Base-by-base conservation (phyloP, 306 rosid species). In the Neltuma alba region DNA sequence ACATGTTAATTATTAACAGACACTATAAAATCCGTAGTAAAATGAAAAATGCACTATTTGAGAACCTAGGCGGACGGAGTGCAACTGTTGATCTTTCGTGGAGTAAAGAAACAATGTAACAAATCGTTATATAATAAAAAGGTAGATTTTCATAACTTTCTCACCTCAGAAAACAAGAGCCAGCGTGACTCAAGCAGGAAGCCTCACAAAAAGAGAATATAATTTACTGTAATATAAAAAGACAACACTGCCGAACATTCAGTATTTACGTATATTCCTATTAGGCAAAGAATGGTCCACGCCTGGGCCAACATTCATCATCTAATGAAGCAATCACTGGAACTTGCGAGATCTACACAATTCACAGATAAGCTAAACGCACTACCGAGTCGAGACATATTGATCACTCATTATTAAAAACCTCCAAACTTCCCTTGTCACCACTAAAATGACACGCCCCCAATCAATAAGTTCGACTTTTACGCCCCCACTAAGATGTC, bases 391-490 rank as follows among this genome's bases (percentile, higher is more conserved):
- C 5, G 10, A 66, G 68, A 79, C 9, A 27, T 40, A 47, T 9
- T 14, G 78, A 50, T 70, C 83, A 61, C 44, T 57, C 81, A 37
- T 44, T 13, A 68, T 23, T 38, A 23, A 21, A 23, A 21, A 67
- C 48, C 52, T 40, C 52, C 50, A 67, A 40, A 68, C 33, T 38
- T 12, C 33, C 50, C 72, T 40, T 3, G 50, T 20, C 33, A 66
- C 72, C 4, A 23, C 21, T 40, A 68, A 41, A 40, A 23, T 25
- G 54, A 25, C 54, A 65, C 71, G 12, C 21, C 67, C 67, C 36
- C 72, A 74, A 61, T 75, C 69, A 55, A 70, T 63, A 42, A 63
- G 41, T 54, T 41, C 73, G 34, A 74, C 52, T 71, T 71, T 74
- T 84, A 62, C 37, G 48, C 50, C 48, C 48, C 44, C 25, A 68